Evolutionary conservation across 108 stramenopile genomes (phyloP).

Genomic region (Nannochloropsis salina): DNA sequence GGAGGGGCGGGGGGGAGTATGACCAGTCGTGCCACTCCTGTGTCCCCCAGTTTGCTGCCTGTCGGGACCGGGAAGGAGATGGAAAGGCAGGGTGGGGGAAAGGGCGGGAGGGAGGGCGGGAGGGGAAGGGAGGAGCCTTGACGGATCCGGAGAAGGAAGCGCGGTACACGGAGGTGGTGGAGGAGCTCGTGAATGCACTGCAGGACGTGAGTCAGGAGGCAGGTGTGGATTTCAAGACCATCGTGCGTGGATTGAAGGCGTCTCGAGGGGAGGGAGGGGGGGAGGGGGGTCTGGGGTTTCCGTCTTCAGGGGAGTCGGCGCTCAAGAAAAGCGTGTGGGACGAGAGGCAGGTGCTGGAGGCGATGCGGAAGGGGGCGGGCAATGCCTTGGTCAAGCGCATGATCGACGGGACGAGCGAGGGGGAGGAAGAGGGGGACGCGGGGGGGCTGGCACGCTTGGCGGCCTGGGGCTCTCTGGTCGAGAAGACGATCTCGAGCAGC

Average conservation of each 20-base stretch:
- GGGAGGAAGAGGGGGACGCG: background rate
- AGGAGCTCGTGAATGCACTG: background rate
- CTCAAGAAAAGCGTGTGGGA: background rate
- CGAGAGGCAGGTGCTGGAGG: background rate
- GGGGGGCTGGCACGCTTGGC: background rate
- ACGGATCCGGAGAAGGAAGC: background rate
- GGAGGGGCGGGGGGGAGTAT: background rate
- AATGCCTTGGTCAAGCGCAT: background rate
- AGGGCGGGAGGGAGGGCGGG: too few relatives aligned
- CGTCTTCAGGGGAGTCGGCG: too few relatives aligned
- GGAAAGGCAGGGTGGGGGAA: too few relatives aligned
- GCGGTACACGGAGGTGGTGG: slow-evolving; percentile 16
- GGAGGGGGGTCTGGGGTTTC: slow-evolving; percentile 5
- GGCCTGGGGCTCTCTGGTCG: background rate
- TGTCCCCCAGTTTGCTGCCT: too few relatives aligned
- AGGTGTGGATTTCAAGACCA: background rate
- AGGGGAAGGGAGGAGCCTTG: slow-evolving; percentile 10
- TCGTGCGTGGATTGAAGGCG: background rate
- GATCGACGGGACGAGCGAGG: background rate
- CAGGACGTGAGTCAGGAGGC: background rate
- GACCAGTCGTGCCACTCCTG: background rate
- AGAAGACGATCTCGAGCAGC: slow-evolving; percentile 8
- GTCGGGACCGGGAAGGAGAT: background rate
- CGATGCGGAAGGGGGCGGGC: background rate
- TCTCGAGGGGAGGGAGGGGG: background rate